A percentile compares a stretch with the other conserved stretches of the same genome.
Evolutionary conservation across 306 rosid genomes (phyloP).

Genomic region (Prunus fruticosa): DNA sequence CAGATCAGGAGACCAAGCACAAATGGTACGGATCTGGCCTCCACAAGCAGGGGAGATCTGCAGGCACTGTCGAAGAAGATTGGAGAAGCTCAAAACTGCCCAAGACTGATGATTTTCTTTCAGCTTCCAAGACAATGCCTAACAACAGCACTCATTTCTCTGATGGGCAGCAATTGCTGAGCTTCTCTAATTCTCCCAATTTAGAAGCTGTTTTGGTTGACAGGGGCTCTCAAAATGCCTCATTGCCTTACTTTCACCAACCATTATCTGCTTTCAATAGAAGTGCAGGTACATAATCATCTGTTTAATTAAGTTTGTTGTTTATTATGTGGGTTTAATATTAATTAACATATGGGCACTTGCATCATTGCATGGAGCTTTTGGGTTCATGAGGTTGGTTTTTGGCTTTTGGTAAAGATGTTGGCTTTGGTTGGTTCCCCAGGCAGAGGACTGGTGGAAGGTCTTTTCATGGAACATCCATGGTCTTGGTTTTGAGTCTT

Average conservation of each 20-base stretch:
- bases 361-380: slow-evolving; percentile 21
- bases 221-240: slow-evolving; percentile 27
- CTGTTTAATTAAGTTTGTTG: neutral
- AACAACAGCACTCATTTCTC: slow-evolving; percentile 37
- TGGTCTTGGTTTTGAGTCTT: slow-evolving; percentile 49
- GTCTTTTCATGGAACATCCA: slow-evolving; percentile 62
- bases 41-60: slow-evolving; percentile 72
- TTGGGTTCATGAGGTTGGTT: neutral
- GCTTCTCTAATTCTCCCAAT: slow-evolving; percentile 69
- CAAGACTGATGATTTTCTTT: slow-evolving; percentile 40
- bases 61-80: slow-evolving; percentile 33
- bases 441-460: slow-evolving; percentile 25
- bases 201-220: slow-evolving; percentile 43
- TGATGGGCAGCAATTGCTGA: slow-evolving; percentile 63
- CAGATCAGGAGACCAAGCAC: slow-evolving; percentile 73
- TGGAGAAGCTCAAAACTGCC: slow-evolving; percentile 52
- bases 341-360: neutral
- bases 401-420: slow-evolving; percentile 1
- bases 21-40: slow-evolving; percentile 70
- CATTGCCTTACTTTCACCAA: slow-evolving; percentile 33
- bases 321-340: neutral
- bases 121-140: slow-evolving; percentile 49
- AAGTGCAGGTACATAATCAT: slow-evolving; percentile 47
- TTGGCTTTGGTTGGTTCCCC: slow-evolving; percentile 28
- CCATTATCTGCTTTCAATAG: slow-evolving; percentile 40